Conservation (phyloP, 2,329 filamentous ascomycete genomes). For the Cladophialophora chaetospira region DNA sequence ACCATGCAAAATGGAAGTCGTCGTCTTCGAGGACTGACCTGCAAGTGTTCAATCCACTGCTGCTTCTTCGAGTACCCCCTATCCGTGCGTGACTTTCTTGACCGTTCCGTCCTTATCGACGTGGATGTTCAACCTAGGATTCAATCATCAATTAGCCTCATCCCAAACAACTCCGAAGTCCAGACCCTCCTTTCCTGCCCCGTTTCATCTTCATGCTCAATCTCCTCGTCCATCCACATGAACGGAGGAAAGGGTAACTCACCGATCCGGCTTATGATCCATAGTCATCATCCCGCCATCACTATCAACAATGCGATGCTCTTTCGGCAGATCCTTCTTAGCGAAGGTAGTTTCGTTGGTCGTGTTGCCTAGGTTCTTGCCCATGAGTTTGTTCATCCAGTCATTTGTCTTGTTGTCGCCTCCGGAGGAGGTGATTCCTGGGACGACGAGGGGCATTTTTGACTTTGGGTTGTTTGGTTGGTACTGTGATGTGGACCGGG, state of each 20-base stretch:
- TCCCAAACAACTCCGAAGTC: neutral
- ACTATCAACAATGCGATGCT: constrained; percentile 45
- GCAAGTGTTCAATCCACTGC: neutral
- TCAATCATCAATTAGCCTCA: too few species aligned
- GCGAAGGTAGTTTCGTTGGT: constrained; percentile 43
- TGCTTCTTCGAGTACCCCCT: neutral
- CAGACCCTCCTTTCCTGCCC: too few species aligned
- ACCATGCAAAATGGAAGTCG: too few species aligned
- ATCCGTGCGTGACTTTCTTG: constrained; percentile 42
- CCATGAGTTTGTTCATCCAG: constrained; percentile 49
- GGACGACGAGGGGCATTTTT: constrained; percentile 50
- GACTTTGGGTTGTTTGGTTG: neutral
- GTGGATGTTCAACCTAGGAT: constrained; percentile 47
- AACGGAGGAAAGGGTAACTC: constrained; percentile 17
- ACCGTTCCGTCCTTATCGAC: constrained; percentile 48
- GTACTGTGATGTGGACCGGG: neutral
- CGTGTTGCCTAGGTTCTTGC: constrained; percentile 47
- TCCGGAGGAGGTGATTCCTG: constrained; percentile 42
- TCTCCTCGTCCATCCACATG: constrained; percentile 13
- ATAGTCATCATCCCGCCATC: constrained; percentile 41
- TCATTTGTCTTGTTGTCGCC: constrained; percentile 23
- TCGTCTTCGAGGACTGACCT: too few species aligned
- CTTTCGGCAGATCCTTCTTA: constrained; percentile 48
- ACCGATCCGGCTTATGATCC: constrained; percentile 49
- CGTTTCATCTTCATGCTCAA: neutral